A percentile compares a stretch with the other conserved stretches of the same genome.
These are phyloP conservation scores for Scedosporium dehoogii DNA, from an alignment of 2,329 filamentous ascomycete species.

Conservation along the genomic window DNA sequence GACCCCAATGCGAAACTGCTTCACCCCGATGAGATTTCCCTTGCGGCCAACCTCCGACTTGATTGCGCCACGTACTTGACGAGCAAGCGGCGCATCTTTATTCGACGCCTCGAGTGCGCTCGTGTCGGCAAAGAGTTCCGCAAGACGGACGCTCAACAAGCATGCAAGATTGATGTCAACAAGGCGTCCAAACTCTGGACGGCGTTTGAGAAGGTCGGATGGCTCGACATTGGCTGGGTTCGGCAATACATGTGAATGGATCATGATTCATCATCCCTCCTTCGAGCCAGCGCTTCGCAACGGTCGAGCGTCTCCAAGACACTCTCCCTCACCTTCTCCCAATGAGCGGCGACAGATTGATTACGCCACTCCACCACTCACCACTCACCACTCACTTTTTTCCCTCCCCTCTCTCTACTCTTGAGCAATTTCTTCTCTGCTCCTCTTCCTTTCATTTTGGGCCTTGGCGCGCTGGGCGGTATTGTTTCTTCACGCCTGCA, in stretches of 20 bases:
- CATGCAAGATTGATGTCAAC: conserved; percentile 97
- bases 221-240: conserved; percentile 54
- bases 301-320: no score
- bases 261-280: background rate
- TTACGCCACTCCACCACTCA: background rate
- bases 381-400: background rate
- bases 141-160: conserved; percentile 91
- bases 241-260: conserved; percentile 9
- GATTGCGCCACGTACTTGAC: conserved; percentile 83
- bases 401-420: background rate
- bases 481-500: background rate
- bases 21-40: conserved; percentile 65
- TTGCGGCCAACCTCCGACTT: conserved; percentile 72
- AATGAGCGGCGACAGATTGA: background rate
- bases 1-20: conserved; percentile 63
- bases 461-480: no score
- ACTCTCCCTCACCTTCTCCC: background rate
- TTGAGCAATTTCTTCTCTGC: no score
- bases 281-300: no score
- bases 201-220: conserved; percentile 78
- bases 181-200: conserved; percentile 91
- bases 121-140: conserved; percentile 72
- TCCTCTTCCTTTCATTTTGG: no score
- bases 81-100: conserved; percentile 87
- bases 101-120: conserved; percentile 59